Evolutionary conservation across 345 rosid genomes (phyloP), one percentile per base, ranked within the genome.

Genomic region (Turritis glabra): DNA sequence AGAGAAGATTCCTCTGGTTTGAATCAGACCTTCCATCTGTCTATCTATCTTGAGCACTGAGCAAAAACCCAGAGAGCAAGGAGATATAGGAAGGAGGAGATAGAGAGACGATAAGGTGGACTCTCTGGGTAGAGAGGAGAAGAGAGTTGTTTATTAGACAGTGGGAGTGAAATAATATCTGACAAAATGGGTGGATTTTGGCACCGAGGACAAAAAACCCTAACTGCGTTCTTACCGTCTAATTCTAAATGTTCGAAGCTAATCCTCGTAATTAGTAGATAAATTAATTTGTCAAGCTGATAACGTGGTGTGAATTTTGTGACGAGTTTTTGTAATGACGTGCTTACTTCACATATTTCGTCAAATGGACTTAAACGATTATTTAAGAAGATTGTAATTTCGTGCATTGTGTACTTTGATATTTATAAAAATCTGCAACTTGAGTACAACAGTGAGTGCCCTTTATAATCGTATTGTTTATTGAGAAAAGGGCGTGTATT

Each of bases 1-100:
- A 3, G 97, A 93, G 48, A 93, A 84, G 64, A 91, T 82, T 73
- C 96, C 96, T 69, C 75, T 88, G 74, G 90, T 75, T 69, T 89
- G 92, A n/a, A 86, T 44, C 21, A 87, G 85, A 63, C 86, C 93
- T 75, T 86, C 97, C 98, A 93, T 93, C 40, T 72, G 83, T 81
- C 81, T 63, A 79, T 29, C 76, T 67, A 69, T 40, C 67, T 61
- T 58, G 41, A 71, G 51, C 44, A 40, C 73, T 66, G 8, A 61
- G 60, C 22, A 5, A 17, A 69, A 64, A 71, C 64, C 76, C 55
- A 73, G 54, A 70, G 51, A 64, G 22, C 12, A 38, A 25, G 53
- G 66, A 27, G 80, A 44, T 71, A 66, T 65, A 58, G 21, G 27
- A 30, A 67, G 62, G 46, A 37, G 41, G 61, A 61, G 81, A 60